A percentile compares a stretch with the other conserved stretches of the same genome.
Evolutionary conservation across 768 basidiomycete genomes (phyloP).

Genomic region (Punctularia strigosozonata): DNA sequence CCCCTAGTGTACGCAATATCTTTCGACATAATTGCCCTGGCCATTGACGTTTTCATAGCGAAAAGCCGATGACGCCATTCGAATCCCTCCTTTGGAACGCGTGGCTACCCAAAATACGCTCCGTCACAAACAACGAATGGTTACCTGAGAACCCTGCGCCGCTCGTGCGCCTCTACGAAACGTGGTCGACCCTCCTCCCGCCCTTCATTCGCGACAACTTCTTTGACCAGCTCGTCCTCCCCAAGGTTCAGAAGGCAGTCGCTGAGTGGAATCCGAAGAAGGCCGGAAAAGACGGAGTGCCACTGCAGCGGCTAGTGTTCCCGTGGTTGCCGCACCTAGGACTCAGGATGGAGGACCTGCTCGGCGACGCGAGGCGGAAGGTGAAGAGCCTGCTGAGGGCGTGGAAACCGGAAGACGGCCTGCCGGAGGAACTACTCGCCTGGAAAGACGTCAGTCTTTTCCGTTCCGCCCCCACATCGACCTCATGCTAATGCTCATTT

Average conservation of each 20-base stretch:
- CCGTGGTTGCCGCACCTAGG: conserved; percentile 94
- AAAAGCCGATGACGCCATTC: conserved; percentile 82
- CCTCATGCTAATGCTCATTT: conserved; percentile 2
- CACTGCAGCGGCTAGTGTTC: conserved; percentile 77
- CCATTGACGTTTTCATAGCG: conserved; percentile 20
- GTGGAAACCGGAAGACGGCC: conserved; percentile 62
- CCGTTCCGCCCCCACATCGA: neutral
- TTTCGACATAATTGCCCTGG: neutral
- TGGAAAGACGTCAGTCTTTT: conserved; percentile 67
- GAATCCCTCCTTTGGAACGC: conserved; percentile 90
- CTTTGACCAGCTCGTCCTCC: conserved; percentile 89
- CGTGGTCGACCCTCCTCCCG: conserved; percentile 82
- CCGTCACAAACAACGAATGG: conserved; percentile 94
- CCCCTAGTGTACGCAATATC: conserved; percentile 26
- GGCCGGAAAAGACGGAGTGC: conserved; percentile 34
- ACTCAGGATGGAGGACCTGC: conserved; percentile 67
- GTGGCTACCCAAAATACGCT: conserved; percentile 93
- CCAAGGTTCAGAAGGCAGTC: conserved; percentile 80
- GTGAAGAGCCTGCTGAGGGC: conserved; percentile 65
- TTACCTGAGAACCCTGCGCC: conserved; percentile 57
- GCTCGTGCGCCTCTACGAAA: conserved; percentile 74
- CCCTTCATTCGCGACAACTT: conserved; percentile 90
- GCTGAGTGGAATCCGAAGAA: conserved; percentile 70
- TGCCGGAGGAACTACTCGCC: conserved; percentile 61
- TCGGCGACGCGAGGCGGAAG: conserved; percentile 81